Evolutionary conservation across 2,329 filamentous ascomycete species (phyloP).

Genomic region (Penicillium paneum): DNA sequence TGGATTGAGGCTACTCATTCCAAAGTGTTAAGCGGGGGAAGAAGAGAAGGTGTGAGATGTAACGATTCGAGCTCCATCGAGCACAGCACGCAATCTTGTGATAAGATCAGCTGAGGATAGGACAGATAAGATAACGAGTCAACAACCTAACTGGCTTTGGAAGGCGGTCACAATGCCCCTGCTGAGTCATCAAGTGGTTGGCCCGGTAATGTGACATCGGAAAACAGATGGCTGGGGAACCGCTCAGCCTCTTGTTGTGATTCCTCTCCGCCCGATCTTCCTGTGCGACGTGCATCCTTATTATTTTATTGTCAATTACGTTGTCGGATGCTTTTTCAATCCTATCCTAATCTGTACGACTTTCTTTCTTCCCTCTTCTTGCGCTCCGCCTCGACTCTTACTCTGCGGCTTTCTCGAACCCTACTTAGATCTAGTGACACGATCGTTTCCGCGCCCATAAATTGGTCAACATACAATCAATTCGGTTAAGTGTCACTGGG

Average conservation of each 20-base stretch:
- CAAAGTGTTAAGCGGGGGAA: not conserved
- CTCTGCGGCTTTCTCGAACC: not conserved
- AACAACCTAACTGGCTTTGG: not conserved
- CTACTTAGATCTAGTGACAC: not conserved
- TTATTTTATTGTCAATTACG: constrained; percentile 8
- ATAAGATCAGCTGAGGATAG: constrained; percentile 27
- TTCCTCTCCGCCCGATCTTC: constrained; percentile 5
- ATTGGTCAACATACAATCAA: not conserved
- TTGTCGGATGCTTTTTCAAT: constrained; percentile 13
- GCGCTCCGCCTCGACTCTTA: constrained; percentile 3
- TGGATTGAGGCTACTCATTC: constrained; percentile 5
- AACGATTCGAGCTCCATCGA: not conserved
- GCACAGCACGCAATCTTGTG: constrained; percentile 10
- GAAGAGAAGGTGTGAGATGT: not conserved
- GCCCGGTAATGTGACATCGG: constrained; percentile 40
- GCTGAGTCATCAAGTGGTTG: constrained; percentile 35
- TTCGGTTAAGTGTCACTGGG: constrained; percentile 1
- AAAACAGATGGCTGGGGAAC: constrained; percentile 38
- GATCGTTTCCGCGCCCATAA: not conserved
- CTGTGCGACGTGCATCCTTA: constrained; percentile 14
- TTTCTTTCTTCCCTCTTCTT: constrained; percentile 1
- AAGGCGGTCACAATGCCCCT: constrained; percentile 22
- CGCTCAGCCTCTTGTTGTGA: constrained; percentile 25
- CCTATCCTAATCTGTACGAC: constrained; percentile 11
- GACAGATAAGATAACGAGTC: constrained; percentile 2